phyloP scores from a whole-genome alignment of 345 rosid species.

The Populus simonii region DNA sequence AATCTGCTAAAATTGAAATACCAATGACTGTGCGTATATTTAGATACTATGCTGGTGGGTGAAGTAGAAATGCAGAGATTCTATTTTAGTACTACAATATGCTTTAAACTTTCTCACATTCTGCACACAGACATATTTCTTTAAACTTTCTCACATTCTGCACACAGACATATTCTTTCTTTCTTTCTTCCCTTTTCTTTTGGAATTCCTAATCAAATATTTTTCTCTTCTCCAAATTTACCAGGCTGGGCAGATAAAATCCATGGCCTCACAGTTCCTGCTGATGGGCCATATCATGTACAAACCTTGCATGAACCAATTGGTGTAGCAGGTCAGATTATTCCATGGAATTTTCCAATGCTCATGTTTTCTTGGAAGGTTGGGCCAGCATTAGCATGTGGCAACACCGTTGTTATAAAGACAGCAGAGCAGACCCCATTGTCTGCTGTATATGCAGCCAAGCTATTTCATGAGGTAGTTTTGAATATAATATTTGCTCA shows the following conservation, averaged over 20 bases:
- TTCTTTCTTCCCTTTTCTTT: not conserved
- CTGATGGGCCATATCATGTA: constrained; percentile 70
- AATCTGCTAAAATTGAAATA: constrained; percentile 63
- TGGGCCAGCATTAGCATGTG: constrained; percentile 90
- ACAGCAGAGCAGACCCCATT: constrained; percentile 94
- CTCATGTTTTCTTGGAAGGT: constrained; percentile 87
- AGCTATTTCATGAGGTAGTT: constrained; percentile 72
- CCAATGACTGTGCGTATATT: constrained; percentile 65
- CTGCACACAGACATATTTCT: not conserved
- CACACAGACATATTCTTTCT: too few relatives aligned
- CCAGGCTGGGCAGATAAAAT: constrained; percentile 98
- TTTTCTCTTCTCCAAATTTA: not conserved
- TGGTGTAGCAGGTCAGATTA: constrained; percentile 93
- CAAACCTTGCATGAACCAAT: constrained; percentile 88
- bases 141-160: not conserved
- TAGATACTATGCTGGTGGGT: constrained; percentile 86
- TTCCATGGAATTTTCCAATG: constrained; percentile 98
- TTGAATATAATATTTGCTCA: constrained; percentile 4
- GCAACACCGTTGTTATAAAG: constrained; percentile 83
- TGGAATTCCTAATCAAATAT: not conserved
- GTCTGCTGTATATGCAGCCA: constrained; percentile 60
- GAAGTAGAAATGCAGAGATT: constrained; percentile 7
- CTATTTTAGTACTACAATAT: too few relatives aligned
- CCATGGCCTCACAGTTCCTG: constrained; percentile 79
- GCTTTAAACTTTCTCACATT: not conserved